Percentiles rank a stretch among this genome's conserved stretches.
phyloP scores from a whole-genome alignment of 208 protist species.

The Trichomonas gallinae region DNA sequence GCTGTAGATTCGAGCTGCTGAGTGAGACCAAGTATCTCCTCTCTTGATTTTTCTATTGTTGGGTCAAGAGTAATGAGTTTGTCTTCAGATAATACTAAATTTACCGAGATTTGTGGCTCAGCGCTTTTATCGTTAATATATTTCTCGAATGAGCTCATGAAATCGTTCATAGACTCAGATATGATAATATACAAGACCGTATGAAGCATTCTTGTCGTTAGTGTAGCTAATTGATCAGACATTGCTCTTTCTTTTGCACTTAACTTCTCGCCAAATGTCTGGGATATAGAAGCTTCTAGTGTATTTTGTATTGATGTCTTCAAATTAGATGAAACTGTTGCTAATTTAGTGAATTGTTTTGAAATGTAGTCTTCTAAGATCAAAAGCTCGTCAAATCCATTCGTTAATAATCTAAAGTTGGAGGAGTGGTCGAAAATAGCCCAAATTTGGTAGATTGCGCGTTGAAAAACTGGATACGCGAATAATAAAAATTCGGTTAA shows the following conservation, averaged over 20 bases:
- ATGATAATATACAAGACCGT: not conserved
- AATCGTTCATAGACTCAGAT: not conserved
- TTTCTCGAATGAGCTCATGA: not conserved
- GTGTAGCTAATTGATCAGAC: not conserved
- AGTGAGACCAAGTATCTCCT: not conserved
- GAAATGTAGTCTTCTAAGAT: not conserved
- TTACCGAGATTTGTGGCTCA: not conserved
- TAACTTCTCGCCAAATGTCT: too few species aligned
- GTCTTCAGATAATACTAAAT: not conserved
- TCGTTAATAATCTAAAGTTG: not conserved
- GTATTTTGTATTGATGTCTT: not conserved
- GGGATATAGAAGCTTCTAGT: not conserved
- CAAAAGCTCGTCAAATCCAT: not conserved
- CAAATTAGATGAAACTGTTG: not conserved
- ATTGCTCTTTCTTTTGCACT: not conserved
- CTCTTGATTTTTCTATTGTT: not conserved
- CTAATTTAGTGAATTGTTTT: not conserved
- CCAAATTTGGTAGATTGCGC: not conserved
- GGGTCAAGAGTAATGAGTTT: not conserved
- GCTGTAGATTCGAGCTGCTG: not conserved
- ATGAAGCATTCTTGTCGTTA: not conserved
- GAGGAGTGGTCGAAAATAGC: not conserved
- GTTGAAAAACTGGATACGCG: not conserved
- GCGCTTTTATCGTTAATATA: not conserved
- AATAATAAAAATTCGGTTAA: not conserved